Base-by-base conservation (phyloP, 2,329 filamentous ascomycete species). In the Knufia fluminis region DNA sequence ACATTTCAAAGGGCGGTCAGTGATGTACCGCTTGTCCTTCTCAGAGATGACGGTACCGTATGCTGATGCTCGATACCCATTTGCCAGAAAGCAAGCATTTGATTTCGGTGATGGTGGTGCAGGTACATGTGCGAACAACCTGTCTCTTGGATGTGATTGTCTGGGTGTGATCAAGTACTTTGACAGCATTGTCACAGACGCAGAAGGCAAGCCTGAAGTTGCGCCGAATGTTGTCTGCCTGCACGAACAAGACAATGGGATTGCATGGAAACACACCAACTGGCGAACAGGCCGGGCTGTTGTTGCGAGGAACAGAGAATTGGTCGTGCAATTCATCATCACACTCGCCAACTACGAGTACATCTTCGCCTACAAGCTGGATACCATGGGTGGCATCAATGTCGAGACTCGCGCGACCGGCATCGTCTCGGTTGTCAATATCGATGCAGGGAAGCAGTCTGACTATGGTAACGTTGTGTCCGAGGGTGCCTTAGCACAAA, bases 321-420 rank as follows among this genome's bases (percentile, higher is more conserved):
- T 85, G 2, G 79, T 85, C 0, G 63, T 85, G 2, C 82, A 85
- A 57, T 81, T 77, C 60, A 80, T 85, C 63, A 78, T 82, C 54
- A 85, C 82, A 0, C 72, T 85, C 1, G 78, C 78, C 17, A 85
- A 86, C 65, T 85, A 86, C 67, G 82, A 85, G 59, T 85, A 85
- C 60, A 74, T 84, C 35, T 77, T 85, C 51, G 74, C 76, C 1
- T 84, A 75, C 64, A 76, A 79, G 53, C 78, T 86, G 52, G 77
- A 83, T 59, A 80, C 80, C 39, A 72, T 77, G 0, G 82, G 77
- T 7, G 78, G 75, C 9, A 72, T 85, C 56, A 72, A 71, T 0
- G 67, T 82, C 50, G 81, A 85, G 61, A 75, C 74, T 0, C 73
- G 80, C 1, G 82, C 82, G 0, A 85, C 82, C 0, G 82, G 83